Conservation (phyloP, 345 rosid species). For the Ceriops zippeliana region DNA sequence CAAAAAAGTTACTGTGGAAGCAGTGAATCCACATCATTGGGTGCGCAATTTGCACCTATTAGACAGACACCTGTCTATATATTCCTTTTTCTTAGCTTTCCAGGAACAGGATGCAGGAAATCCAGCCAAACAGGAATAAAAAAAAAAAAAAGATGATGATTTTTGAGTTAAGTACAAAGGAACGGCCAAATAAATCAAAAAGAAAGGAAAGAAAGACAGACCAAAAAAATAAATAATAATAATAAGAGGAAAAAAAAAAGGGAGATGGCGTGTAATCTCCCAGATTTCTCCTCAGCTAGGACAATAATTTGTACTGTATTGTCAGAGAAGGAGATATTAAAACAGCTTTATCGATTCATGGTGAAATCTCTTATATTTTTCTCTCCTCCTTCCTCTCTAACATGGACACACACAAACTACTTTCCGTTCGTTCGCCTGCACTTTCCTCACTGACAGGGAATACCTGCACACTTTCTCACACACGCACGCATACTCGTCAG, state of each 20-base stretch:
- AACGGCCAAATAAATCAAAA: not conserved
- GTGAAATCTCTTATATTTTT: conserved; percentile 20
- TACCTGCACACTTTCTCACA: conserved; percentile 74
- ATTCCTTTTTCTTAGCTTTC: too few species aligned
- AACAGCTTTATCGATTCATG: conserved; percentile 72
- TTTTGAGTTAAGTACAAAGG: not conserved
- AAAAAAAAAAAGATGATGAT: not conserved
- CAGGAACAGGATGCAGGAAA: not conserved
- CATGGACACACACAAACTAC: conserved; percentile 21
- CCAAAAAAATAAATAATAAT: not conserved
- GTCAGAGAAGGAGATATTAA: conserved; percentile 60
- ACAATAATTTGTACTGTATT: conserved; percentile 64
- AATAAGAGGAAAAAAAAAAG: not conserved
- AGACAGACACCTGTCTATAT: conserved; percentile 1
- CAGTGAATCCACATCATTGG: conserved; percentile 13
- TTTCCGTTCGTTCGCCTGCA: conserved; percentile 44
- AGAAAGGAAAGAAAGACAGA: not conserved
- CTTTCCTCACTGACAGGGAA: conserved; percentile 63
- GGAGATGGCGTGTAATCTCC: conserved; percentile 60
- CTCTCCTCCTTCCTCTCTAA: not conserved
- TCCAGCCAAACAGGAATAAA: not conserved
- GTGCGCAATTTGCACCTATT: not conserved
- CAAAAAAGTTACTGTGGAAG: conserved; percentile 5
- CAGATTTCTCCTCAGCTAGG: conserved; percentile 19
- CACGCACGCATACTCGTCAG: conserved; percentile 79